These are phyloP conservation scores for Tetracladium marchalianum DNA, from an alignment of 495 filamentous ascomycete genomes.

Conservation along the genomic window DNA sequence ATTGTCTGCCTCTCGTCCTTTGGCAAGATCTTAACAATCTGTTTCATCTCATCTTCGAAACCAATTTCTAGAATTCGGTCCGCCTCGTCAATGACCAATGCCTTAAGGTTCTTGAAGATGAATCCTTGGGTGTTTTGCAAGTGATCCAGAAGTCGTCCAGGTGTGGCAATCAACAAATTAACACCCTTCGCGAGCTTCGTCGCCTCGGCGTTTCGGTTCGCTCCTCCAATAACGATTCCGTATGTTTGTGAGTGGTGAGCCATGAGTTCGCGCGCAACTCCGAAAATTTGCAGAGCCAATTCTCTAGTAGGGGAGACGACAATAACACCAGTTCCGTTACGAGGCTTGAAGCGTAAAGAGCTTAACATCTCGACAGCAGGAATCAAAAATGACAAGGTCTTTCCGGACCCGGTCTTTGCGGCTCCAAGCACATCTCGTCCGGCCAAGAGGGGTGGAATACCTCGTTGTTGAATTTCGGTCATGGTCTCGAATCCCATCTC, in stretches of 20 bases:
- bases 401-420: constrained; percentile 93
- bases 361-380: constrained; percentile 91
- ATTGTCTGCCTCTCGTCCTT: constrained; percentile 85
- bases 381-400: constrained; percentile 91
- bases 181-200: constrained; percentile 92
- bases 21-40: constrained; percentile 93
- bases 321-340: constrained; percentile 74
- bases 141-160: constrained; percentile 87
- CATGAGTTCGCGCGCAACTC: constrained; percentile 87
- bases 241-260: constrained; percentile 82
- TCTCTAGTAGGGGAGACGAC: constrained; percentile 85
- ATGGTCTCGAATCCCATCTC: constrained; percentile 90
- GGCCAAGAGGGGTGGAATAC: constrained; percentile 78
- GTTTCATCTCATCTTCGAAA: constrained; percentile 97
- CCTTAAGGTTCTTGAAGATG: constrained; percentile 85
- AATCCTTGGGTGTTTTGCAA: constrained; percentile 89
- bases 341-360: constrained; percentile 63
- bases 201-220: constrained; percentile 82
- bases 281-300: constrained; percentile 91
- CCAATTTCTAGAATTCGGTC: constrained; percentile 93
- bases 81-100: constrained; percentile 85
- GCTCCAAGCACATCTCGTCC: constrained; percentile 92
- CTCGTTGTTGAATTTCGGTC: constrained; percentile 89
- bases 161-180: constrained; percentile 89
- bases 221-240: constrained; percentile 92